Evolutionary conservation across 2,329 filamentous ascomycete species (phyloP), one percentile per base, ranked within the genome.

Genomic region (Beauveria australis): DNA sequence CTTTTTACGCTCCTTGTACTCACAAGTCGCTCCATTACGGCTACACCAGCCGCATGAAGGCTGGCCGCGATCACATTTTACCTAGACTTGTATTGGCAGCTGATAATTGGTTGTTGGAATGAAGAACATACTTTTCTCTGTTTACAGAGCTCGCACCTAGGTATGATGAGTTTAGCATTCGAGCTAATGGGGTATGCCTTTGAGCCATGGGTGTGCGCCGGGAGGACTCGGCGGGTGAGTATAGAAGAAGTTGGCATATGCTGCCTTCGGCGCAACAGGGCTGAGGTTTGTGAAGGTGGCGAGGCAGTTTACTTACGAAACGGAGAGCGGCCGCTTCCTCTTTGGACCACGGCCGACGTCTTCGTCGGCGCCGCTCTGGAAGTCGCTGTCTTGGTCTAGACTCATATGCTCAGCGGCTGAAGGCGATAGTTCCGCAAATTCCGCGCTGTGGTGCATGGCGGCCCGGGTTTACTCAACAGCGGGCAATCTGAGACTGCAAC

Each of bases 121-220:
- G 41, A 37, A 16, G 9, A 24, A 24, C 41, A 60, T 74, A 91
- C 89, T 79, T 92, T 93, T 76, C 89, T 79, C 72, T 89, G 86
- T 74, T 92, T 92, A 77, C 89, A 91, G 56, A 89, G 80, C 74
- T 92, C 89, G 70, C 89, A 88, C 68, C 85, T 88, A 73, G 69
- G 68, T 52, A 72, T 65, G 12, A 62, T 40, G 58, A 64, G 63
- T 67, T 79, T 73, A 79, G 78, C 67, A 65, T 70, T 66, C 56
- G 60, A 58, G 37, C 66, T 66, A 28, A 54, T 61, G 40, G 64
- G 48, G 44, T 53, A 52, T 49, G 51, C 43, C 37, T 18, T 52
- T 19, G 30, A 7, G 24, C n/a, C 2, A 18, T 24, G 47, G 30
- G 37, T 57, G 55, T n/a, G 40, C 30, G n/a, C 22, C 28, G 41